Base-by-base conservation (phyloP, 352 stramenopile genomes). In the Globisporangium sylvaticum region DNA sequence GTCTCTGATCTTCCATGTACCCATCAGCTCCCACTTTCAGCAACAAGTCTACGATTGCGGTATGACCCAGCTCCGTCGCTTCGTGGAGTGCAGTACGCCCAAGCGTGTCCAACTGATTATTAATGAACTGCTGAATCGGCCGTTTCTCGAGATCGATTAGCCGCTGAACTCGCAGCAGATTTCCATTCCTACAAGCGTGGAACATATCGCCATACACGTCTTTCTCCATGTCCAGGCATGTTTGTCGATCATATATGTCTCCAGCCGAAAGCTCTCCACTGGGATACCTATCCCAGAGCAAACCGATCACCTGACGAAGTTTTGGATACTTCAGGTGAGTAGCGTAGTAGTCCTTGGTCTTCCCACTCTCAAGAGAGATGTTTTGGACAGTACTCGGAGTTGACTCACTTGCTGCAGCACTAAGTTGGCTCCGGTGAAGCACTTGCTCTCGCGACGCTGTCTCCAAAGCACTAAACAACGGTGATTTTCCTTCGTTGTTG, bases 291-390 rank as follows among this genome's bases (percentile, higher is more conserved):
- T 90, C 80, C 82, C 82, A 90, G 1, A 90, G 58, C 18, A 90
- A 65, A 67, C 89, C 80, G 44, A 90, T 87, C 18, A 89, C 82
- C 75, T 90, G 82, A 1, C 78, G 80, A 15, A 89, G 75, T 32
- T 79, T 75, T 22, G 75, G 59, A 58, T 90, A 90, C 20, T 65
- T 73, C 1, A 73, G 66, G 31, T 78, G 73, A 4, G 64, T 68
- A 2, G 70, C 55, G 10, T 82, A 73, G 46, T 79, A 83, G 31
- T 87, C 82, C 32, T 78, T 84, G 55, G 25, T 71, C 32, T 27
- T 71, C 52, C 2, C 44, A 54, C 31, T 29, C 22, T 69, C 63
- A n/a, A 4, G 22, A 62, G 32, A 31, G 29, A 7, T 9, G 0
- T 27, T 8, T 10, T 62, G 59, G 2, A 25, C 7, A 14, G 24